phyloP scores from a whole-genome alignment of 352 stramenopile species.

The Globisporangium emineosum region DNA sequence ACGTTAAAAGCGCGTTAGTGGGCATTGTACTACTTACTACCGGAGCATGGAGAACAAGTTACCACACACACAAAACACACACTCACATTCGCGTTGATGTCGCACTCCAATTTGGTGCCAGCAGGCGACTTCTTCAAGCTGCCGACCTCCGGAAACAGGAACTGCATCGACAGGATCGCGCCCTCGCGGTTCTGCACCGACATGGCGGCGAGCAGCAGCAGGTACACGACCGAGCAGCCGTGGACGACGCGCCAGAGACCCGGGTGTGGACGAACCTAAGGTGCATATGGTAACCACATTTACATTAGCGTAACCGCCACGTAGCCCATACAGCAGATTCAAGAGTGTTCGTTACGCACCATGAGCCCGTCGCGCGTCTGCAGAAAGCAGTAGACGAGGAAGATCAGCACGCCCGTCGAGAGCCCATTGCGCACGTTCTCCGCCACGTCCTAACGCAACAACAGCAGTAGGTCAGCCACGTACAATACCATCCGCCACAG shows the following conservation, averaged over 20 bases:
- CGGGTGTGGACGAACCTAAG: constrained; percentile 64
- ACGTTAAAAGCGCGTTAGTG: neutral
- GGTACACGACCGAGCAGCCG: constrained; percentile 72
- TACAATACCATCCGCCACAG: constrained; percentile 2
- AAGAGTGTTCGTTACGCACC: constrained; percentile 26
- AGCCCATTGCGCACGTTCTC: constrained; percentile 67
- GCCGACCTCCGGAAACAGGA: constrained; percentile 72
- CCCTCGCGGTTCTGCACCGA: constrained; percentile 67
- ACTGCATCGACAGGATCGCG: constrained; percentile 64
- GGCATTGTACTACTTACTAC: constrained; percentile 1
- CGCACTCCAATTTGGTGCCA: constrained; percentile 42
- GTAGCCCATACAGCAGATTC: no score
- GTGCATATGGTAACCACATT: constrained; percentile 1
- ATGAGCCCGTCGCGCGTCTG: constrained; percentile 79
- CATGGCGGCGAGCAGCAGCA: constrained; percentile 64
- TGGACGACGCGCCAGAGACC: constrained; percentile 80
- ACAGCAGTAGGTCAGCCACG: constrained; percentile 4
- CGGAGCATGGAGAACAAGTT: no score
- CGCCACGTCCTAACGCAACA: constrained; percentile 33
- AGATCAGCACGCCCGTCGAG: constrained; percentile 66
- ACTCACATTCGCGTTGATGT: constrained; percentile 51
- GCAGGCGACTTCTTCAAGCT: constrained; percentile 28
- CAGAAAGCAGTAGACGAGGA: constrained; percentile 85
- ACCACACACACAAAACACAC: no score
- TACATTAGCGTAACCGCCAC: neutral